Percentiles rank a stretch among this genome's conserved stretches.
These are phyloP conservation scores for Hyaloscypha bicolor DNA, from an alignment of 495 filamentous ascomycete species.

Conservation along the genomic window DNA sequence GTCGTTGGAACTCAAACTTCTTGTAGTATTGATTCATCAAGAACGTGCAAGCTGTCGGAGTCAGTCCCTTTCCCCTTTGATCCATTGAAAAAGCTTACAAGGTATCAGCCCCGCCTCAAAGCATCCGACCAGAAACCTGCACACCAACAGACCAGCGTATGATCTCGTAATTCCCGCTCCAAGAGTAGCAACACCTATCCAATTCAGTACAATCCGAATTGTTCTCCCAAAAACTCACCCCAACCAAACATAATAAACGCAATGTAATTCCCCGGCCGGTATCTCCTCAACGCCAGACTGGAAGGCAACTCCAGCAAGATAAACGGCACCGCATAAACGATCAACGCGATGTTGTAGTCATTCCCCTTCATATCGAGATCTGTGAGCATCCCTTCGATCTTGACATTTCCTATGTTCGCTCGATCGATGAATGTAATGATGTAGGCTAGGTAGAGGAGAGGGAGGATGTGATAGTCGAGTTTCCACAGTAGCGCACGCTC, in stretches of 20 bases:
- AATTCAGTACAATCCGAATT: background rate
- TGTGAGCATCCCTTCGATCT: slow-evolving; percentile 39
- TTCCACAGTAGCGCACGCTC: slow-evolving; percentile 5
- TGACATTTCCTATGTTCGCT: slow-evolving; percentile 46
- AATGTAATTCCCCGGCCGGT: background rate
- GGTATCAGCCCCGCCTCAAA: background rate
- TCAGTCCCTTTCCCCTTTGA: background rate
- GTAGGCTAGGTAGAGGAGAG: slow-evolving; percentile 25
- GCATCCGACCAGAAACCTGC: background rate
- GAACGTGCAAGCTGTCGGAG: background rate
- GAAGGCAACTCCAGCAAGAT: background rate
- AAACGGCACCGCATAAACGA: background rate
- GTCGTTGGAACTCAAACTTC: background rate
- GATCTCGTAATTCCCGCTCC: background rate
- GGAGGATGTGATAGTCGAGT: slow-evolving; percentile 14
- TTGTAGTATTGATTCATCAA: background rate
- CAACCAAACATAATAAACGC: slow-evolving; percentile 1
- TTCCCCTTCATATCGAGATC: slow-evolving; percentile 35
- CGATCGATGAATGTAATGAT: slow-evolving; percentile 41
- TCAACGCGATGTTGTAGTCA: slow-evolving; percentile 27
- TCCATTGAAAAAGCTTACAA: background rate
- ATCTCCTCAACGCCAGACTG: background rate
- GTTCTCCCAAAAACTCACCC: background rate
- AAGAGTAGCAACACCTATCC: background rate
- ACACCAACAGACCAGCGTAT: background rate